A percentile compares a stretch with the other conserved stretches of the same genome.
phyloP scores from a whole-genome alignment of 2,329 filamentous ascomycete genomes.

The Lasiodiplodia gonubiensis region DNA sequence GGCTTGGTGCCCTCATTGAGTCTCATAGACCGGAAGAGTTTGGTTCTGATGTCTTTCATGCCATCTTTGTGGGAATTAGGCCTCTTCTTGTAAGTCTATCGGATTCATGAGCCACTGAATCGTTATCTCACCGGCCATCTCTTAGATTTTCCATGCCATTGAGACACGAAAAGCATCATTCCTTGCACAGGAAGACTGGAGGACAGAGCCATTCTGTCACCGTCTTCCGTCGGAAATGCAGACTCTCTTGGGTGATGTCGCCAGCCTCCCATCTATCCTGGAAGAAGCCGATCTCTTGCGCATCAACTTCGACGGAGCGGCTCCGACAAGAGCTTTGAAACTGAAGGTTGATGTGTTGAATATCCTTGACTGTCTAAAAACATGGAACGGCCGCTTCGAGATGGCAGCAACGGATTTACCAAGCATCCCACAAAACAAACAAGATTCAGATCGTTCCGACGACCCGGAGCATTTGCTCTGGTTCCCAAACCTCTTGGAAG shows the following conservation, averaged over 20 bases:
- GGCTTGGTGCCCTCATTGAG: constrained; percentile 44
- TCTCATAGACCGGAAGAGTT: constrained; percentile 41
- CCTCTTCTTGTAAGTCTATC: constrained; percentile 44
- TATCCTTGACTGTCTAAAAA: neutral
- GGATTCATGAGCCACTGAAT: no score
- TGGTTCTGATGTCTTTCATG: constrained; percentile 43
- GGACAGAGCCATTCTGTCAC: constrained; percentile 39
- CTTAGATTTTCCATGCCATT: constrained; percentile 37
- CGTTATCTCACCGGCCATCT: neutral
- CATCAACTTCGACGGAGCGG: neutral
- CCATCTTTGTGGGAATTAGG: constrained; percentile 50
- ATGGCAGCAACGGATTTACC: no score
- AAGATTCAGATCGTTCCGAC: neutral
- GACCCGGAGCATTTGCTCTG: constrained; percentile 32
- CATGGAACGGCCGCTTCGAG: neutral
- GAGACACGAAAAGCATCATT: constrained; percentile 40
- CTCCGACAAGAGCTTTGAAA: neutral
- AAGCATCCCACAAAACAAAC: no score
- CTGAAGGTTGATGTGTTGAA: neutral
- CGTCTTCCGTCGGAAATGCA: constrained; percentile 41
- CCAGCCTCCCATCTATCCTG: constrained; percentile 39
- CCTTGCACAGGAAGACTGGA: constrained; percentile 41
- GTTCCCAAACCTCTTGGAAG: constrained; percentile 46
- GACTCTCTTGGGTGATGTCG: constrained; percentile 39
- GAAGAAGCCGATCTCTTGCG: constrained; percentile 33